phyloP scores from a whole-genome alignment of 371 early-diverging fungal species.

The Mortierella sp. region DNA sequence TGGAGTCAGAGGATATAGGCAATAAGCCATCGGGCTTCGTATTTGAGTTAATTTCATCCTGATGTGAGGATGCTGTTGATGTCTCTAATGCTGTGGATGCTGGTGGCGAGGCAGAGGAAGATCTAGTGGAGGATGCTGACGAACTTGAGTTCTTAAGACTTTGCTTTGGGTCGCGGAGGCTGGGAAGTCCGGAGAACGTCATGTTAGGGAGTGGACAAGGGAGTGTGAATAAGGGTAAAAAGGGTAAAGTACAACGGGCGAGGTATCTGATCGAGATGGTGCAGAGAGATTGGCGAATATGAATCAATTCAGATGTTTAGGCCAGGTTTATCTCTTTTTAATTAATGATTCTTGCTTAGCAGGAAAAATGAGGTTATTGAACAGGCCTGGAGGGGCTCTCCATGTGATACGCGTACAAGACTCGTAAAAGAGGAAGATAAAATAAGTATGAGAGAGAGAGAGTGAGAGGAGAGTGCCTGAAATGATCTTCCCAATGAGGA shows the following conservation, averaged over 20 bases:
- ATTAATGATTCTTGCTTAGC: background rate
- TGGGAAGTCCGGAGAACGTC: slow-evolving; percentile 55
- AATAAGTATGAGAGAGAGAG: background rate
- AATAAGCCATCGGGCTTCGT: background rate
- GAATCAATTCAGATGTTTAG: no score
- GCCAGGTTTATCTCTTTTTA: no score
- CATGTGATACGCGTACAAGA: background rate
- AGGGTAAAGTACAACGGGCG: background rate
- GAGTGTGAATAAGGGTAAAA: background rate
- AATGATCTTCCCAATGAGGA: background rate
- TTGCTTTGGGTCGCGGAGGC: slow-evolving; percentile 51
- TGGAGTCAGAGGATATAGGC: background rate
- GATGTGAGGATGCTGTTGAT: slow-evolving; percentile 1
- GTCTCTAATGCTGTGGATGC: slow-evolving; percentile 8
- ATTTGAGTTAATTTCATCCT: background rate
- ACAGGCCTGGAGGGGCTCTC: background rate
- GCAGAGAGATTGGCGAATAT: background rate
- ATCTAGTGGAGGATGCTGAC: slow-evolving; percentile 6
- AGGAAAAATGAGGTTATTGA: background rate
- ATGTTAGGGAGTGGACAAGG: slow-evolving; percentile 2
- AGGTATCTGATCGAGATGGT: background rate
- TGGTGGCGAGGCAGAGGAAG: slow-evolving; percentile 25
- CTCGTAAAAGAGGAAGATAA: background rate
- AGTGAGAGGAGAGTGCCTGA: background rate
- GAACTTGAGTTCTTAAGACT: slow-evolving; percentile 23